Percentiles rank a stretch among this genome's conserved stretches.
Conservation (phyloP, 1,284 basidiomycete genomes). For the Tilletia horrida region DNA sequence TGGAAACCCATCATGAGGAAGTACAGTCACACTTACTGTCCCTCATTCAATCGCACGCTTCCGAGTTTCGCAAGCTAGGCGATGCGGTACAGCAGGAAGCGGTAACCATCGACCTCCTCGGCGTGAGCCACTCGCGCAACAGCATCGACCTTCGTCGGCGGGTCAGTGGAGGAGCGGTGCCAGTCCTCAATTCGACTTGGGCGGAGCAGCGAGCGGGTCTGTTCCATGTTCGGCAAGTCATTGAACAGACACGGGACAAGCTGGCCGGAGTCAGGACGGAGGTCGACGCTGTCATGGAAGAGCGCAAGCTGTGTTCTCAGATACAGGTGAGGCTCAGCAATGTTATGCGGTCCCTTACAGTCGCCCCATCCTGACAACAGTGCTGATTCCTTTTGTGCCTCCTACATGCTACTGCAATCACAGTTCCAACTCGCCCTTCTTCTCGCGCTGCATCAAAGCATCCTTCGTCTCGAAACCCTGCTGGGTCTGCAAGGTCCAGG, state of each 20-base stretch:
- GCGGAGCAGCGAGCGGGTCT: not conserved
- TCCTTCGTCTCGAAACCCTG: not conserved
- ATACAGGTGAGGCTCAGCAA: conserved; percentile 5
- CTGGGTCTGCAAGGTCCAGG: not conserved
- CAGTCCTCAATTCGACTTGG: not conserved
- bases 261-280: not conserved
- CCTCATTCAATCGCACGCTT: conserved; percentile 9
- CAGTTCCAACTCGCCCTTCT: not conserved
- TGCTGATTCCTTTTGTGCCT: not conserved
- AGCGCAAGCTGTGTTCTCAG: conserved; percentile 12
- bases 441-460: conserved; percentile 6
- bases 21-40: not conserved
- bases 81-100: not conserved
- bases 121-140: not conserved
- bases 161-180: not conserved
- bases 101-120: conserved; percentile 1
- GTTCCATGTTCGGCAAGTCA: not conserved
- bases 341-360: not conserved
- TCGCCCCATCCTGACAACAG: too few relatives aligned
- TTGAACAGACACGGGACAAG: conserved; percentile 9
- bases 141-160: too few relatives aligned
- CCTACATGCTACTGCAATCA: not conserved
- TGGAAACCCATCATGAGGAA: conserved; percentile 8
- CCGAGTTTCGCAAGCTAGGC: not conserved
- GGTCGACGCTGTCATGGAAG: conserved; percentile 10